phyloP scores from a whole-genome alignment of 2,329 filamentous ascomycete genomes.

The Dactylella cylindrospora region DNA sequence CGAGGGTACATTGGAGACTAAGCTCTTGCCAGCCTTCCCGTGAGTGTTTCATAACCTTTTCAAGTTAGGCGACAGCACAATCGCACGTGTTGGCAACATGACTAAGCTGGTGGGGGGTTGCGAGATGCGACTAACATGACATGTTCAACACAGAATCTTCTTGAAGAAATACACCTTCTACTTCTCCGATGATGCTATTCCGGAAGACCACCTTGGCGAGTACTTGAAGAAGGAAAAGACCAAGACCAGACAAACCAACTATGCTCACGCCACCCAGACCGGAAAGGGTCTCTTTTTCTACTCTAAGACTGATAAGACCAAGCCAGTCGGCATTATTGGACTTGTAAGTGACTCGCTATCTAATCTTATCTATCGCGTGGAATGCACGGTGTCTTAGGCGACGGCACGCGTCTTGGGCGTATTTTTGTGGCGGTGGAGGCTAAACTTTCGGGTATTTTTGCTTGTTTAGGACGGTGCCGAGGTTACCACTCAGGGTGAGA shows the following conservation, averaged over 20 bases:
- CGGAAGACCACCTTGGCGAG: conserved; percentile 69
- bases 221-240: conserved; percentile 91
- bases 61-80: too few species aligned
- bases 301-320: conserved; percentile 83
- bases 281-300: conserved; percentile 94
- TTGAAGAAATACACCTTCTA: conserved; percentile 86
- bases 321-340: conserved; percentile 78
- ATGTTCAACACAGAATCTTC: conserved; percentile 80
- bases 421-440: conserved; percentile 54
- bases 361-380: too few species aligned
- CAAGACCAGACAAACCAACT: conserved; percentile 71
- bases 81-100: too few species aligned
- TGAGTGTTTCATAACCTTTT: too few species aligned
- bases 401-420: too few species aligned
- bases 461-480: conserved; percentile 65
- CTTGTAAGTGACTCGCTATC: conserved; percentile 71
- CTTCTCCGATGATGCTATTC: conserved; percentile 72
- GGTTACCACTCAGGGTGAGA: conserved; percentile 70
- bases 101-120: too few species aligned
- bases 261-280: conserved; percentile 85
- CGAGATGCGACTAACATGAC: too few species aligned
- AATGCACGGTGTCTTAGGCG: too few species aligned
- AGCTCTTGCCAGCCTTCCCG: conserved; percentile 26
- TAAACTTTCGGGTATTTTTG: conserved; percentile 59
- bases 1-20: conserved; percentile 49